Conservation (phyloP, 2,329 filamentous ascomycete species). For the Cercospora janseana region DNA sequence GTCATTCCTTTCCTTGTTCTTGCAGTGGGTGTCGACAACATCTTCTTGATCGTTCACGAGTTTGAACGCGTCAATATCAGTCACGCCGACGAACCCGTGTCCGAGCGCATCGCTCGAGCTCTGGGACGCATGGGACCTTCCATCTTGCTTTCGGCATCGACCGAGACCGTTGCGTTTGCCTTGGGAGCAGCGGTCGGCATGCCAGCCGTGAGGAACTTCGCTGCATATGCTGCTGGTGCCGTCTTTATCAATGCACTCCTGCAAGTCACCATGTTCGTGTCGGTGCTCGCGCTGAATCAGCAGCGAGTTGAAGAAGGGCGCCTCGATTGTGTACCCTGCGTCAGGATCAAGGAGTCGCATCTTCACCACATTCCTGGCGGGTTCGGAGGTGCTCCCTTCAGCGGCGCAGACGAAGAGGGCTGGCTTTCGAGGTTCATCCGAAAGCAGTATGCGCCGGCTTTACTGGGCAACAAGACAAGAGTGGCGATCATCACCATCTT, state of each 20-base stretch:
- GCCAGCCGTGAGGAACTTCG: slow-evolving; percentile 97
- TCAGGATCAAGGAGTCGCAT: slow-evolving; percentile 73
- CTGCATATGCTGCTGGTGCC: slow-evolving; percentile 90
- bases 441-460: slow-evolving; percentile 77
- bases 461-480: slow-evolving; percentile 80
- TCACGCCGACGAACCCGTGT: slow-evolving; percentile 83
- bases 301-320: slow-evolving; percentile 81
- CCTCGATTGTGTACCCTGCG: slow-evolving; percentile 88
- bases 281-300: slow-evolving; percentile 88
- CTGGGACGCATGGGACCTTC: slow-evolving; percentile 96
- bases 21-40: slow-evolving; percentile 96
- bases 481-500: slow-evolving; percentile 74
- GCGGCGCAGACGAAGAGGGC: slow-evolving; percentile 77
- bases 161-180: slow-evolving; percentile 90
- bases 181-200: slow-evolving; percentile 93
- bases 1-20: slow-evolving; percentile 97
- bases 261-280: slow-evolving; percentile 95
- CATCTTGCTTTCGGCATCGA: slow-evolving; percentile 90
- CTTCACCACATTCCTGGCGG: slow-evolving; percentile 65
- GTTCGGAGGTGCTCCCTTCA: slow-evolving; percentile 60
- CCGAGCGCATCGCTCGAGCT: slow-evolving; percentile 79
- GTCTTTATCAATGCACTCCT: slow-evolving; percentile 97
- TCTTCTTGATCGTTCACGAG: slow-evolving; percentile 97
- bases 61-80: slow-evolving; percentile 93
- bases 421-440: slow-evolving; percentile 82